Evolutionary conservation across 176 grass and related monocot species (phyloP).

Genomic region (Bromus sterilis): DNA sequence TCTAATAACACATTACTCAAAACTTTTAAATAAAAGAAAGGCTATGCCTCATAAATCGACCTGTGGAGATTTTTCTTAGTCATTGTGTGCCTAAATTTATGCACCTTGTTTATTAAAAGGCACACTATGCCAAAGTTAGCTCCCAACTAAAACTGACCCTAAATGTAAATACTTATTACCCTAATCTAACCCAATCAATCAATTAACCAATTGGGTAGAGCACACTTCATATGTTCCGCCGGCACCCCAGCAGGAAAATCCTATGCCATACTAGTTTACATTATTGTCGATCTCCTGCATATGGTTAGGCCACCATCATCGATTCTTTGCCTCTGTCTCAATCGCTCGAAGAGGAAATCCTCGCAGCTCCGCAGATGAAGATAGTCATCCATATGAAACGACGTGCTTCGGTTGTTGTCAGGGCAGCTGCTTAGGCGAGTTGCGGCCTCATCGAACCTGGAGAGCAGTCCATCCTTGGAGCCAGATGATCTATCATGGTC

Average conservation of each 20-base stretch:
- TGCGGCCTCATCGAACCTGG: slow-evolving; percentile 20
- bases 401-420: slow-evolving; percentile 8
- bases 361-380: slow-evolving; percentile 44
- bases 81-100: too few species aligned
- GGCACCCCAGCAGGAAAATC: background rate
- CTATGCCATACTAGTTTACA: slow-evolving; percentile 24
- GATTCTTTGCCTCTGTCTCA: slow-evolving; percentile 56
- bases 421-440: slow-evolving; percentile 18
- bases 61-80: too few species aligned
- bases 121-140: background rate
- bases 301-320: slow-evolving; percentile 52
- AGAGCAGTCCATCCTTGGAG: slow-evolving; percentile 23
- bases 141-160: background rate
- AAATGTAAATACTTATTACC: slow-evolving; percentile 2
- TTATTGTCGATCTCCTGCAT: slow-evolving; percentile 45
- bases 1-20: too few species aligned
- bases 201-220: background rate
- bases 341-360: slow-evolving; percentile 55
- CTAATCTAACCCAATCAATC: slow-evolving; percentile 5
- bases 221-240: background rate
- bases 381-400: slow-evolving; percentile 71
- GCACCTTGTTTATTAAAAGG: too few species aligned
- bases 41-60: too few species aligned
- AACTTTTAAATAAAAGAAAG: too few species aligned
- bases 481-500: slow-evolving; percentile 16